Base-by-base conservation (phyloP, 139 green algal genomes). In the Deuterostichococcus epilithicus region DNA sequence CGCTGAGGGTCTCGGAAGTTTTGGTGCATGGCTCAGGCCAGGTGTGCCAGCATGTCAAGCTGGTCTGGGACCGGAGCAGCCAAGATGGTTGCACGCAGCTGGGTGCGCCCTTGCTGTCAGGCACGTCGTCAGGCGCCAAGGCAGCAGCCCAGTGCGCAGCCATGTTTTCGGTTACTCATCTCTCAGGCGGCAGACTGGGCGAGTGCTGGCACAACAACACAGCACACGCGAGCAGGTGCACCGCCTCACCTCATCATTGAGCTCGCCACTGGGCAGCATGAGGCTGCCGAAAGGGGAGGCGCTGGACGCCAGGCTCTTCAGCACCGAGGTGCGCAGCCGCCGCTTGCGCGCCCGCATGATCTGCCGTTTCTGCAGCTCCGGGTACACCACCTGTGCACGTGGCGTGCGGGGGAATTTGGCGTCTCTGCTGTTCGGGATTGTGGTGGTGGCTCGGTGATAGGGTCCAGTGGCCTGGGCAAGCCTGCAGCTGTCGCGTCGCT, bases 351-450 rank as follows among this genome's bases (percentile, higher is more conserved):
- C 87, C 1, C 68, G 73, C 33, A 83, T 71, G 42, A 92, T 88
- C 28, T 70, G 68, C 70, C 84, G 82, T 73, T 82, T 47, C 84
- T 92, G 87, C 73, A 91, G 78, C 80, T 80, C 74, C 4, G 87
- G 87, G 58, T 32, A 77, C 22, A 71, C 26, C 52, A 89, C 78
- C 84, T 88, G 83, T 10, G 37, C 1, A 34, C 13, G 42, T 52
- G 8, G 8, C 42, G 13, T 52, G 42, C 13, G 42, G 42, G 42
- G 8, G 42, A 52, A 52, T 8, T 52, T 52, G 42, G 8, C 42
- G 42, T 13, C 8, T 13, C 42, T 52, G 8, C 42, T 23, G 42
- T 52, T 52, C 10, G 42, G 42, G 42, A 23, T 8, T 52, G 42
- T 23, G 13, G 13, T 13, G 13, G 42, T 8, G 13, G 8, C 10